Evolutionary conservation across 257 asterid genomes (phyloP), one percentile per base, ranked within the genome.

Genomic region (Ocimum tenuiflorum): DNA sequence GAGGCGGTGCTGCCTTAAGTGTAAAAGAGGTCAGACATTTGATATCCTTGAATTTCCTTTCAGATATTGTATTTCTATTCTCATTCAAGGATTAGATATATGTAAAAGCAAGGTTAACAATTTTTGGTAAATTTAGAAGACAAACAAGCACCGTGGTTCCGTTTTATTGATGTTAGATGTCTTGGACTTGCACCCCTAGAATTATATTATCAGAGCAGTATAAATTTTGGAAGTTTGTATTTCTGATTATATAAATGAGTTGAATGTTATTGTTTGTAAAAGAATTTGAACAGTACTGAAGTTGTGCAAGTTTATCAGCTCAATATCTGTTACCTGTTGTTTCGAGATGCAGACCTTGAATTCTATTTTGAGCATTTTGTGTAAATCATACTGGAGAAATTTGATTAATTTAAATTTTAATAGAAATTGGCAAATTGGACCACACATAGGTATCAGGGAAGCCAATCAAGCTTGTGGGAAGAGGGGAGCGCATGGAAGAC

Each of bases 1-100:
- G 99, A 86, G 99, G 99, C 67, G 99, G 99, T 77, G 97, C 99
- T 46, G 99, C 99, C 61, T 83, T 92, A 82, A 87, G 97, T 63
- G 96, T 92, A 52, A 89, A 83, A 78, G 99, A 92, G 97, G 98
- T 91, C 52, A 55, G 78, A 56, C 68, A 63, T 76, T 57, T 52
- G 50, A 24, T 56, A 41, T 33, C 58, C 50, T 12, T 36, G 46
- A 38, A 58, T 20, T 24, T 42, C 41, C 53, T 48, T 56, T 36
- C 19, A 19, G 23, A 17, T 63, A 14, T 68, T 8, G 15, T 62
- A 33, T 56, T 36, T 24, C 68, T 52, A 51, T 42, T 29, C 19
- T 49, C 48, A n/a, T 29, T 29, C 51, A 35, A 6, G 55, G 42
- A 67, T 45, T 35, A 19, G 6, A 11, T 8, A 13, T 39, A 22